Evolutionary conservation across 306 rosid species (phyloP), one percentile per base, ranked within the genome.

Genomic region (Canavalia ensiformis): DNA sequence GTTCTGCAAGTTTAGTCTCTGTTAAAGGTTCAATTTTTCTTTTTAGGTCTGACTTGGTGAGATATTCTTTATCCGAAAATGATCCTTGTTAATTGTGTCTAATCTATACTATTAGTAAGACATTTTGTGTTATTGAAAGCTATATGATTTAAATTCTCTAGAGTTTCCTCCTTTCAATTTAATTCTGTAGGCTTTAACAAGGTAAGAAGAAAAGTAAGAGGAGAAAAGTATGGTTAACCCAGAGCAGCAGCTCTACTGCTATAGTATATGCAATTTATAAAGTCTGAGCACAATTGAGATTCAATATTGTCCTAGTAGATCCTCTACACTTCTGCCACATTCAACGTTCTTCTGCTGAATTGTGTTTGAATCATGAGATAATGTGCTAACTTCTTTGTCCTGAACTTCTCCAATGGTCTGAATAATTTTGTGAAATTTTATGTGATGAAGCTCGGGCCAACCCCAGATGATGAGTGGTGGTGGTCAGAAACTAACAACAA

Each of bases 371-470:
- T 73, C 28, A 3, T 67, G 10, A 83, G 7, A 68, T 82, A 84
- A 80, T 85, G 76, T 81, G 68, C 39, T 34, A 68, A 64, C 74
- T 52, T 62, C 41, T 29, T 47, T 66, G 25, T 62, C 57, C 55
- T 62, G 42, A 69, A 76, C 66, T 46, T 75, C 56, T 68, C 37
- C 57, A 54, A 65, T 35, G 7, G 1, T 71, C 34, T 42, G 37
- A 69, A 77, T 49, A 81, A 1, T 18, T 85, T 72, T 52, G 6
- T 44, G 29, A 76, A 59, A 45, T 64, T 52, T 80, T 76, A 52
- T 72, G 84, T 65, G 82, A 59, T 90, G 91, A 82, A 95, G 98
- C 73, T 90, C 92, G 58, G 93, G 87, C 84, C 95, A 90, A 83
- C 90, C 97, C 58, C 97, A 90, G 81, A 90, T 87, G 92, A 62